These are phyloP conservation scores for Cylindrotheca fusiformis DNA, from an alignment of 108 stramenopile genomes.

Conservation along the genomic window DNA sequence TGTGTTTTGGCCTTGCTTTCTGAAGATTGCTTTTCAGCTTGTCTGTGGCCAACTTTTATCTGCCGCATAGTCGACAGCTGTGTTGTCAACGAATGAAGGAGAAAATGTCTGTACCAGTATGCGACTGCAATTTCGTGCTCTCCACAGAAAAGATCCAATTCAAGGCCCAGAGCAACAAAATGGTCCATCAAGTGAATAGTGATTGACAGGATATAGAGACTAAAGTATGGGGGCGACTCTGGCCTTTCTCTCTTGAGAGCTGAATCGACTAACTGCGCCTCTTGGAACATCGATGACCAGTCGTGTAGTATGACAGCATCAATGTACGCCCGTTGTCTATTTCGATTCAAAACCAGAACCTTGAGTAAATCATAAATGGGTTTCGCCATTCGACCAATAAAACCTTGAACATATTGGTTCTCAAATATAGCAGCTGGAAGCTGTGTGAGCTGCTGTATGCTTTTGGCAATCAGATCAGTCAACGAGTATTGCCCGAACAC, in stretches of 20 bases:
- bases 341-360: conserved; percentile 58
- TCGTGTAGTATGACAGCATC: conserved; percentile 67
- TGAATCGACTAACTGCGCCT: conserved; percentile 55
- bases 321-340: conserved; percentile 70
- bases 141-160: conserved; percentile 53
- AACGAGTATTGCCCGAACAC: conserved; percentile 68
- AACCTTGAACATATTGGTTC: conserved; percentile 24
- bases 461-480: conserved; percentile 38
- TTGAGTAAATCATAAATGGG: conserved; percentile 83
- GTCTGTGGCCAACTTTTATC: conserved; percentile 23
- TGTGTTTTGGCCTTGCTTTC: conserved; percentile 3
- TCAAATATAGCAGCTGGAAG: conserved; percentile 42
- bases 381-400: conserved; percentile 63
- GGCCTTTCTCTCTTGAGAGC: conserved; percentile 35
- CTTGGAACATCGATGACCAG: conserved; percentile 60
- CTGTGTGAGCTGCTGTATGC: conserved; percentile 56
- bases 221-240: conserved; percentile 54
- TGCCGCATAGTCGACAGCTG: conserved; percentile 43
- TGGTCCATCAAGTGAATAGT: conserved; percentile 68
- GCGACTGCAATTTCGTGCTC: conserved; percentile 61
- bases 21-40: conserved; percentile 7
- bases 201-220: conserved; percentile 50
- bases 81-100: conserved; percentile 58
- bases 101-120: conserved; percentile 81
- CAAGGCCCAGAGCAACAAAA: conserved; percentile 55